A percentile compares a stretch with the other conserved stretches of the same genome.
Conservation (phyloP, 192 early-diverging fungal species). For the Funneliformis geosporum region DNA sequence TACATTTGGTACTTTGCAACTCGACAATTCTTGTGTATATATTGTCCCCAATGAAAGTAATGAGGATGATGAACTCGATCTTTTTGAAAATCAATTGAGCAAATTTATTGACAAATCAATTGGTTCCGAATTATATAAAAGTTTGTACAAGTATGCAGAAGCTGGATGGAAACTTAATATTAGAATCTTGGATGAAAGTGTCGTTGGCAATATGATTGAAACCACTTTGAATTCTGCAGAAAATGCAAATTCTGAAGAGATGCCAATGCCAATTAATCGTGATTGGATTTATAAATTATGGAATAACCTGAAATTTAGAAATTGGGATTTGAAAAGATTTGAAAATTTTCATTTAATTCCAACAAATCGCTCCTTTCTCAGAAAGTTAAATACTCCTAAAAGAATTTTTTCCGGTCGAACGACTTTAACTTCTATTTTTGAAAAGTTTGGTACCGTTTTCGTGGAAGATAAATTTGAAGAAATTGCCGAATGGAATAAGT, state of each 20-base stretch:
- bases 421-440: neutral
- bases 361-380: neutral
- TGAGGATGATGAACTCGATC: too few relatives aligned
- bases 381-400: neutral
- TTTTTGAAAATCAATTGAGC: neutral
- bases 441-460: constrained; percentile 1
- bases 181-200: too few relatives aligned
- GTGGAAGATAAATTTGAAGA: neutral
- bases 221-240: neutral
- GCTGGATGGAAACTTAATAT: too few relatives aligned
- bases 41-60: too few relatives aligned
- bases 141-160: neutral
- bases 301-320: neutral
- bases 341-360: constrained; percentile 7
- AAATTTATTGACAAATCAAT: constrained; percentile 19
- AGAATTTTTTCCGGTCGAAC: neutral
- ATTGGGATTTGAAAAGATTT: neutral
- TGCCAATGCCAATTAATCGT: neutral
- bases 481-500: neutral
- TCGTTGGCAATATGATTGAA: neutral
- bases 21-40: too few relatives aligned
- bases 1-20: neutral
- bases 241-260: neutral
- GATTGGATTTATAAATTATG: constrained; percentile 19
- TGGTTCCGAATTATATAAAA: neutral